Base-by-base conservation (phyloP, 2,329 filamentous ascomycete genomes). In the Cephalotrichum gorgonifer region DNA sequence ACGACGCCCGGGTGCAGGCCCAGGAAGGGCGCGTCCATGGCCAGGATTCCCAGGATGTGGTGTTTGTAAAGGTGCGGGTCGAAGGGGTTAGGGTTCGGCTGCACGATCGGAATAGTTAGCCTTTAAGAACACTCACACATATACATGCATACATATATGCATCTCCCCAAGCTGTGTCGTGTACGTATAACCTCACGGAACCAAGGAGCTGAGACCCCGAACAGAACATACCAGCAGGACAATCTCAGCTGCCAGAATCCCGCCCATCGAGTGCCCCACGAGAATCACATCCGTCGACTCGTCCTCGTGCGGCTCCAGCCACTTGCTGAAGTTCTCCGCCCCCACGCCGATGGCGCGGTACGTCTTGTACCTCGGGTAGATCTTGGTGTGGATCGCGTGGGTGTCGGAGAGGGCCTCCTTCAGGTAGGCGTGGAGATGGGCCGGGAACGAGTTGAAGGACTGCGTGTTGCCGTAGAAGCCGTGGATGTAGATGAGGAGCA, bases 1-100 rank as follows among this genome's bases (percentile, higher is more conserved):
- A 95, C 78, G 39, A 96, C 85, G 6, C 90, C 86, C 1, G 88
- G 89, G 64, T 96, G 88, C 61, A 96, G 84, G 3, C 90, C 90
- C 6, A 95, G 71, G 51, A 94, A 88, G 0, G 90, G 90, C 0
- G 86, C 85, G 64, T 96, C 90, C 44, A 95, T 83, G 50, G 86
- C 86, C 50, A 96, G 72, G 4, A 83, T 83, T 0, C 90, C 90
- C 27, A 95, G 65, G 38, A 95, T 85, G 9, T 81, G 78, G 67
- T 95, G 87, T 54, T 80, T 81, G 55, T 86, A 79, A 11, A 68
- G 68, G 50, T 61, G 60, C 44, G 54, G 59, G 23, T 51, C 56
- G 39, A 65, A 62, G 0, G 65, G 63, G 48, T 58, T 58, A 15
- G 50, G 53, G 41, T 65, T 64, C 8, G 66, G 63, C 67, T 68